phyloP scores from a whole-genome alignment of 495 filamentous ascomycete species.

The Mytilinidion resinicola region DNA sequence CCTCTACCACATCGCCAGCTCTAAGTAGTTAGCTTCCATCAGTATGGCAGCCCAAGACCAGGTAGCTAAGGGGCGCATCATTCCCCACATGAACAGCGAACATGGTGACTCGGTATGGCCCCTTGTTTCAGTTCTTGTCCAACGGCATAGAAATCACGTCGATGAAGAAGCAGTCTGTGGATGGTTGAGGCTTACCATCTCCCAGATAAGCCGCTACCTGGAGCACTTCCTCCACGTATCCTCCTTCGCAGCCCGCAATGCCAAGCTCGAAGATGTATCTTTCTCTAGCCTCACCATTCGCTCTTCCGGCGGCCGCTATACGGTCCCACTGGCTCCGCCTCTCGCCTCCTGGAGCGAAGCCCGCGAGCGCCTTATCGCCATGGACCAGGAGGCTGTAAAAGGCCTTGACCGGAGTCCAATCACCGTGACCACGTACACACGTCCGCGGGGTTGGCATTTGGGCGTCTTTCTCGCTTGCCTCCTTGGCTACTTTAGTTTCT shows the following conservation, averaged over 20 bases:
- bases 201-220: conserved; percentile 56
- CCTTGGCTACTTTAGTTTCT: conserved; percentile 42
- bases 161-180: not conserved
- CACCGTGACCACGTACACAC: conserved; percentile 49
- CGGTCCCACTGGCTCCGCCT: conserved; percentile 56
- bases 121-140: not conserved
- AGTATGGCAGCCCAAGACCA: conserved; percentile 30
- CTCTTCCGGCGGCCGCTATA: conserved; percentile 43
- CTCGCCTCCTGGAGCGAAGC: conserved; percentile 55
- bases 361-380: conserved; percentile 57
- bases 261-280: conserved; percentile 54
- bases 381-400: conserved; percentile 55
- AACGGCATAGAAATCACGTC: not conserved
- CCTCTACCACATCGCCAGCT: not conserved
- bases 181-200: not conserved
- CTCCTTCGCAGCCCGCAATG: conserved; percentile 40
- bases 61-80: conserved; percentile 54
- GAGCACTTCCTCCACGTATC: conserved; percentile 52
- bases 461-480: conserved; percentile 45
- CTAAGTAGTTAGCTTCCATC: not conserved
- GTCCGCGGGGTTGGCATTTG: conserved; percentile 39
- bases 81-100: conserved; percentile 76
- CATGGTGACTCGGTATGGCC: conserved; percentile 52
- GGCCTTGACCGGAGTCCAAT: conserved; percentile 51
- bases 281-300: conserved; percentile 52